phyloP scores from a whole-genome alignment of 2,329 filamentous ascomycete species.

The Cladosporium sp. region DNA sequence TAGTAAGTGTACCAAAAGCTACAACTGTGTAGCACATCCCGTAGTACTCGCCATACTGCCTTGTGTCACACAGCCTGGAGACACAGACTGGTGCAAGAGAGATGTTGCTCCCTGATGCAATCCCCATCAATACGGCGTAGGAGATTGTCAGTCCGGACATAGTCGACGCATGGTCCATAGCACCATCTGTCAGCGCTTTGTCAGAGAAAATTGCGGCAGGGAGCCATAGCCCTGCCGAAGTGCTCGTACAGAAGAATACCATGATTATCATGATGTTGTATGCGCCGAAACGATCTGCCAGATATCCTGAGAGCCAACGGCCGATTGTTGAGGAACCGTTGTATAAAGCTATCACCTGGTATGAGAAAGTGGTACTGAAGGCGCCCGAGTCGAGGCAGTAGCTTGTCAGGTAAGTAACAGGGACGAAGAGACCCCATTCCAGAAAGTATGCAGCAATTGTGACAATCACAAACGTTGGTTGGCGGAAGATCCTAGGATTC shows the following conservation, averaged over 20 bases:
- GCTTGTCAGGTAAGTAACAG: constrained; percentile 72
- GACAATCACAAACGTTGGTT: constrained; percentile 36
- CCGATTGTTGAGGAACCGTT: constrained; percentile 76
- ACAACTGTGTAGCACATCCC: constrained; percentile 28
- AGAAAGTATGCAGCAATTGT: constrained; percentile 40
- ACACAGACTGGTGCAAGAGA: constrained; percentile 44
- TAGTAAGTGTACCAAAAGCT: constrained; percentile 24
- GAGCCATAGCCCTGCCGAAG: constrained; percentile 70
- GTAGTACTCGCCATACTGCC: constrained; percentile 34
- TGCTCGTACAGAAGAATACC: constrained; percentile 57
- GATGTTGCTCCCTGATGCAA: constrained; percentile 35
- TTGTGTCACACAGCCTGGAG: constrained; percentile 42
- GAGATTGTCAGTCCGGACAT: constrained; percentile 27
- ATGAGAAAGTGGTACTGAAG: constrained; percentile 59
- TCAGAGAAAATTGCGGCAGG: constrained; percentile 35
- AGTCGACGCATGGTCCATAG: neutral
- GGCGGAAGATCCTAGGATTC: constrained; percentile 39
- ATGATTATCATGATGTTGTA: constrained; percentile 77
- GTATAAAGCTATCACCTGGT: constrained; percentile 70
- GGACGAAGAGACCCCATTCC: constrained; percentile 53
- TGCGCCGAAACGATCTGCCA: constrained; percentile 71
- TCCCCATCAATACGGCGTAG: constrained; percentile 32
- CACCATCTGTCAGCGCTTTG: constrained; percentile 24
- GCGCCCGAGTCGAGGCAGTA: constrained; percentile 62
- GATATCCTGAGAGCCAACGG: constrained; percentile 68